Evolutionary conservation across 305 asterid species (phyloP).

Genomic region (Caryopteris hybrid): DNA sequence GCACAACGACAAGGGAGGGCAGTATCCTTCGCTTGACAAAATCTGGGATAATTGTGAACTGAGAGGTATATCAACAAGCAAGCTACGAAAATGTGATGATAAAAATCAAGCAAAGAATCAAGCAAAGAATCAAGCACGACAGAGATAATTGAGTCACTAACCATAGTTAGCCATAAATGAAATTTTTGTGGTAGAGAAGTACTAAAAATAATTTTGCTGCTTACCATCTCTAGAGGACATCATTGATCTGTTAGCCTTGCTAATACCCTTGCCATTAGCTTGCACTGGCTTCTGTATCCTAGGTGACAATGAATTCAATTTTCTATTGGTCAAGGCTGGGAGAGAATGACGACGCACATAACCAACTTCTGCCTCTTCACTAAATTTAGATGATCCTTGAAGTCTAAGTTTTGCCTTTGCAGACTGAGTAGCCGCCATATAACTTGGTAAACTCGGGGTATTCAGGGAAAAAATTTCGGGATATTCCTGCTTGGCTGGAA

Average conservation of each 20-base stretch:
- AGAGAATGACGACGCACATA: slow-evolving; percentile 62
- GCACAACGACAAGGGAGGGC: not conserved
- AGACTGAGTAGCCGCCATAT: slow-evolving; percentile 84
- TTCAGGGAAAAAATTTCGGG: slow-evolving; percentile 61
- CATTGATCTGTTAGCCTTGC: slow-evolving; percentile 40
- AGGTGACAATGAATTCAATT: slow-evolving; percentile 54
- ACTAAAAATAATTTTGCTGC: not conserved
- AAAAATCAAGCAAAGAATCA: not conserved
- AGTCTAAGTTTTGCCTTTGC: slow-evolving; percentile 82
- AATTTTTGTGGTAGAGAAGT: not conserved
- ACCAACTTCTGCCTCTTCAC: slow-evolving; percentile 39
- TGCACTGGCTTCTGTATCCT: slow-evolving; percentile 54
- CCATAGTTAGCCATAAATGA: not conserved
- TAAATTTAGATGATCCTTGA: slow-evolving; percentile 45
- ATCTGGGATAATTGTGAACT: not conserved
- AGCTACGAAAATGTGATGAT: not conserved
- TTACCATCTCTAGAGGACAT: slow-evolving; percentile 66
- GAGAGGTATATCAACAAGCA: not conserved
- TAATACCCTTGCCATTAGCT: slow-evolving; percentile 58
- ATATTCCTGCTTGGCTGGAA: slow-evolving; percentile 59
- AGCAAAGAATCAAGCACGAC: too few species aligned
- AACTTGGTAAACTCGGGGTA: slow-evolving; percentile 67
- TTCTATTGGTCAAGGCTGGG: slow-evolving; percentile 51
- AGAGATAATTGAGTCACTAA: too few species aligned
- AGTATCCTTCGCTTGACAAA: not conserved